Conservation (phyloP, 371 early-diverging fungal species). For the Mucor lusitanicus region DNA sequence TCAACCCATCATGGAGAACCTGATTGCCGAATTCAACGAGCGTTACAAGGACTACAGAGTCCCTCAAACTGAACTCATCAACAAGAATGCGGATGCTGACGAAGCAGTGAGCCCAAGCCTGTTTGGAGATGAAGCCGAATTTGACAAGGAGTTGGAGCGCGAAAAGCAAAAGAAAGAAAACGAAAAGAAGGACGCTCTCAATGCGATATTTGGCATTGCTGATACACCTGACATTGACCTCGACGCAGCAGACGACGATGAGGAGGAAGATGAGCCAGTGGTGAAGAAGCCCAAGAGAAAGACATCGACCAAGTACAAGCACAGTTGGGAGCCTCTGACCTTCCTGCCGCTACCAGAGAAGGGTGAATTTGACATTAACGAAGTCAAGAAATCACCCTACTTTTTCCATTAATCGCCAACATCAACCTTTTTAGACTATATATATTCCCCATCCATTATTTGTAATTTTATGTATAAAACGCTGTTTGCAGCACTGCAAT, state of each 20-base stretch:
- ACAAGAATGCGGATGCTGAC: neutral
- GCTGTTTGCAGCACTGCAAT: neutral
- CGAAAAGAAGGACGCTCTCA: constrained; percentile 35
- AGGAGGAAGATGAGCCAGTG: constrained; percentile 7
- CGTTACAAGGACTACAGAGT: constrained; percentile 79
- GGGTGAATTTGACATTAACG: constrained; percentile 84
- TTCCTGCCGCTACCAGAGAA: constrained; percentile 78
- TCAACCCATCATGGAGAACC: constrained; percentile 82
- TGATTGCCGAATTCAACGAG: constrained; percentile 81
- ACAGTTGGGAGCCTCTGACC: constrained; percentile 70
- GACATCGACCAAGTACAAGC: constrained; percentile 32
- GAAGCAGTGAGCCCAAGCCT: neutral
- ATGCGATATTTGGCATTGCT: constrained; percentile 35
- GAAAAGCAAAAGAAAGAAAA: constrained; percentile 24
- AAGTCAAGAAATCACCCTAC: constrained; percentile 83
- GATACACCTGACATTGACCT: constrained; percentile 15
- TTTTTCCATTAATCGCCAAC: constrained; percentile 77
- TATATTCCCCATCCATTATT: neutral
- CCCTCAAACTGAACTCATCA: constrained; percentile 45
- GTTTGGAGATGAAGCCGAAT: constrained; percentile 11
- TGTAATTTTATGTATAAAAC: constrained; percentile 6
- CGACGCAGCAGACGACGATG: constrained; percentile 21
- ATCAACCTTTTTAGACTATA: neutral
- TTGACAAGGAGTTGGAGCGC: constrained; percentile 26
- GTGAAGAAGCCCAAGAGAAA: constrained; percentile 16